phyloP scores from a whole-genome alignment of 1,284 basidiomycete species.

The Trichosporon sp. region DNA sequence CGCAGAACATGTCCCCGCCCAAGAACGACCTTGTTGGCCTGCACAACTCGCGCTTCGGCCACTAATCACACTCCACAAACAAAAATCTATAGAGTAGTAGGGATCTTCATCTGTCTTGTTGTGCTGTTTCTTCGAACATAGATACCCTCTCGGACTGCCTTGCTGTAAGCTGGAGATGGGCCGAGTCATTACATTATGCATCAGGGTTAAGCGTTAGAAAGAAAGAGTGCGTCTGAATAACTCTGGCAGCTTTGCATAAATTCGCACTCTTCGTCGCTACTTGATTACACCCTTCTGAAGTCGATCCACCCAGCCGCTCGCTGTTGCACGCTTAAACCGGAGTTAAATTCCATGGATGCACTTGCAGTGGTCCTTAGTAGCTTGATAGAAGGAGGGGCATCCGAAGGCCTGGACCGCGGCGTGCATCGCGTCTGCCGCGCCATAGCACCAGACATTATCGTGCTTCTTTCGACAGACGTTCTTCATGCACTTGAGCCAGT shows the following conservation, averaged over 20 bases:
- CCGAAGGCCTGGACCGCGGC: not conserved
- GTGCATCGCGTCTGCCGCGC: not conserved
- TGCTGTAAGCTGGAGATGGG: not conserved
- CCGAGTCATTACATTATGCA: not conserved
- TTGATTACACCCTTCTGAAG: not conserved
- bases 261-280: too few species aligned
- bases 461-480: not conserved
- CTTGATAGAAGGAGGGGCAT: not conserved
- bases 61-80: not conserved
- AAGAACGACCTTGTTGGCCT: slow-evolving; percentile 46
- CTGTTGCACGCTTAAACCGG: too few species aligned
- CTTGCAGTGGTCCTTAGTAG: not conserved
- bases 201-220: not conserved
- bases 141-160: not conserved
- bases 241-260: too few species aligned
- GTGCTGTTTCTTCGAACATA: not conserved
- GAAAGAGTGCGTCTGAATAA: not conserved
- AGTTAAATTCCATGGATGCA: too few species aligned
- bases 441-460: not conserved
- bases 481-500: not conserved
- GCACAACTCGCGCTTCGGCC: slow-evolving; percentile 47
- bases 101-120: not conserved
- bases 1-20: slow-evolving; percentile 31
- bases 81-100: not conserved
- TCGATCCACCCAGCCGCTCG: too few species aligned